A percentile compares a stretch with the other conserved stretches of the same genome.
phyloP scores from a whole-genome alignment of 257 asterid genomes.

The Anisodus acutangulus region DNA sequence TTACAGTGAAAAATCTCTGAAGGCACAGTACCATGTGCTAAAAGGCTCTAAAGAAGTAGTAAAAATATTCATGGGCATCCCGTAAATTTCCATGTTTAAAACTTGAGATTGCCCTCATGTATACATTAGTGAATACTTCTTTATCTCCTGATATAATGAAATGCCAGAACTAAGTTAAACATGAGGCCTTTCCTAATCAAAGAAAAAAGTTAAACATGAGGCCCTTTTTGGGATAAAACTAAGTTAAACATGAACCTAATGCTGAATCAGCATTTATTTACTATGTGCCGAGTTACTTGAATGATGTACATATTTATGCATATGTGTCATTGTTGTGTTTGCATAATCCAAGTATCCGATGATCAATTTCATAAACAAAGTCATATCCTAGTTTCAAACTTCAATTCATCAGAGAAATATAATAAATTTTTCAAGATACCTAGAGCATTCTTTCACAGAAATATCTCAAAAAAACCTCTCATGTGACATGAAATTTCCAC shows the following conservation, averaged over 20 bases:
- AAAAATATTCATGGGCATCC: background rate
- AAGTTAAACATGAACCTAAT: background rate
- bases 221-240: background rate
- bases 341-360: constrained; percentile 23
- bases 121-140: too few species aligned
- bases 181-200: too few species aligned
- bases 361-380: constrained; percentile 6
- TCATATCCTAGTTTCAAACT: constrained; percentile 12
- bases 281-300: background rate
- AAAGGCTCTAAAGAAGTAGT: background rate
- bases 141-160: too few species aligned
- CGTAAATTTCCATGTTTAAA: constrained; percentile 1
- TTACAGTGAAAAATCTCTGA: background rate
- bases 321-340: constrained; percentile 19
- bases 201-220: background rate
- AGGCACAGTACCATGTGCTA: constrained; percentile 3
- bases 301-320: background rate
- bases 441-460: background rate
- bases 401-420: background rate
- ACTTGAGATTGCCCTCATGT: background rate
- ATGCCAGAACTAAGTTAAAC: too few species aligned
- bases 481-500: background rate
- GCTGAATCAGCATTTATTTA: constrained; percentile 5
- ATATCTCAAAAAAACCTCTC: background rate
- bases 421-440: background rate